These are phyloP conservation scores for Maudiozyma barnettii DNA, from an alignment of 805 yeast species.

Conservation along the genomic window DNA sequence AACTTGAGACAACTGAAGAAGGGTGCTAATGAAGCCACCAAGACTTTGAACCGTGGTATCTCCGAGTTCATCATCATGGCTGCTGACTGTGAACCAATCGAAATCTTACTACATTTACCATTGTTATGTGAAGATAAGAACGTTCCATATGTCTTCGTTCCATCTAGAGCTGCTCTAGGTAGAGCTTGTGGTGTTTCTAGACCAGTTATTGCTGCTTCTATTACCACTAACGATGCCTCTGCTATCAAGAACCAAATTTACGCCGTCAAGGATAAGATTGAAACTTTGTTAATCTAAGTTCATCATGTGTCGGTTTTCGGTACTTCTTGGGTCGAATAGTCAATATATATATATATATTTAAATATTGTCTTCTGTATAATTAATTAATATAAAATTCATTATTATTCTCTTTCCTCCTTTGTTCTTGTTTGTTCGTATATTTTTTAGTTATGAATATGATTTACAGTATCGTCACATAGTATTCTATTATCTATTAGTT, in stretches of 20 bases:
- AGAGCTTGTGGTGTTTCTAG: conserved; percentile 99
- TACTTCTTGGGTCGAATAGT: not conserved
- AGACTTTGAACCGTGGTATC: conserved; percentile 98
- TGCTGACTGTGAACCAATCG: conserved; percentile 99
- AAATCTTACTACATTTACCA: conserved; percentile 94
- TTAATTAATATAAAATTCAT: not conserved
- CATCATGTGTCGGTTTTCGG: not conserved
- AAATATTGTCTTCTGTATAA: not conserved
- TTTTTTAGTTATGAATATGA: not conserved
- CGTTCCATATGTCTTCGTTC: conserved; percentile 98
- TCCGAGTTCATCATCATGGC: conserved; percentile 99
- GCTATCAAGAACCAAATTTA: conserved; percentile 95
- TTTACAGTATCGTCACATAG: not conserved
- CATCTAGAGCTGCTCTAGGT: conserved; percentile 97
- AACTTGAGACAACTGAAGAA: conserved; percentile 97
- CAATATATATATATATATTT: not conserved
- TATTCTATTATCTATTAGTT: conserved; percentile 6
- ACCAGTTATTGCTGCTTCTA: conserved; percentile 97
- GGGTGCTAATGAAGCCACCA: conserved; percentile 99
- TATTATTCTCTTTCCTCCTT: no score
- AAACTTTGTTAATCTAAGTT: conserved; percentile 78
- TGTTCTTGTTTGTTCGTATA: not conserved
- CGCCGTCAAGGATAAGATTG: conserved; percentile 97
- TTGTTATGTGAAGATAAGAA: conserved; percentile 98
- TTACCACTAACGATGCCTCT: conserved; percentile 96